These are phyloP conservation scores for Avena atlantica DNA, from an alignment of 176 grass and related monocot genomes.

Conservation along the genomic window DNA sequence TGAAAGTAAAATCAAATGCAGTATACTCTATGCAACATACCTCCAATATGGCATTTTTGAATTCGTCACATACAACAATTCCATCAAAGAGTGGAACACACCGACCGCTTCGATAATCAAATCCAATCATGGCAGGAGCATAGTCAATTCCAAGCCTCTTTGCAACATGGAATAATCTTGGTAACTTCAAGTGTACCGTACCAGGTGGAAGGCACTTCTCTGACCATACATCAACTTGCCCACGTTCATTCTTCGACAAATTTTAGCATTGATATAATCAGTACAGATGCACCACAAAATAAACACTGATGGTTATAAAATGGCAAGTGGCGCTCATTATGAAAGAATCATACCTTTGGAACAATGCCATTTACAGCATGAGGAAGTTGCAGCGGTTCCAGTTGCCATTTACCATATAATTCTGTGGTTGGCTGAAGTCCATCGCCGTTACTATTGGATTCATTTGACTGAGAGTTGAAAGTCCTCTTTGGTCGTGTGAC, in stretches of 20 bases:
- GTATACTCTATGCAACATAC: slow-evolving; percentile 48
- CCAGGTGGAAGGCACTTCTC: slow-evolving; percentile 96
- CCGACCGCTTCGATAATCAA: slow-evolving; percentile 77
- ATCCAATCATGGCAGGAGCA: slow-evolving; percentile 94
- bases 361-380: slow-evolving; percentile 84
- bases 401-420: slow-evolving; percentile 91
- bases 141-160: slow-evolving; percentile 92
- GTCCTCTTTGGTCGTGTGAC: slow-evolving; percentile 67
- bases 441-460: slow-evolving; percentile 57
- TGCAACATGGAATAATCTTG: slow-evolving; percentile 83
- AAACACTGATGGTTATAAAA: slow-evolving; percentile 33
- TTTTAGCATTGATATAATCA: slow-evolving; percentile 37
- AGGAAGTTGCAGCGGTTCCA: slow-evolving; percentile 80
- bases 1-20: slow-evolving; percentile 32
- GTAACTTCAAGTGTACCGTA: slow-evolving; percentile 84
- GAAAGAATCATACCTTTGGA: slow-evolving; percentile 66
- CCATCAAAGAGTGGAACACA: slow-evolving; percentile 78
- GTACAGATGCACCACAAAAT: slow-evolving; percentile 36
- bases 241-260: slow-evolving; percentile 79
- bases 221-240: slow-evolving; percentile 98
- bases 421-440: slow-evolving; percentile 58
- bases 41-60: slow-evolving; percentile 84
- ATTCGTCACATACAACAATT: slow-evolving; percentile 84
- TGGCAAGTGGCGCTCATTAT: slow-evolving; percentile 20
- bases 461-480: slow-evolving; percentile 51